Percentiles rank a stretch among this genome's conserved stretches.
Conservation (phyloP, 2,329 filamentous ascomycete species). For the Verticillium isaacii region DNA sequence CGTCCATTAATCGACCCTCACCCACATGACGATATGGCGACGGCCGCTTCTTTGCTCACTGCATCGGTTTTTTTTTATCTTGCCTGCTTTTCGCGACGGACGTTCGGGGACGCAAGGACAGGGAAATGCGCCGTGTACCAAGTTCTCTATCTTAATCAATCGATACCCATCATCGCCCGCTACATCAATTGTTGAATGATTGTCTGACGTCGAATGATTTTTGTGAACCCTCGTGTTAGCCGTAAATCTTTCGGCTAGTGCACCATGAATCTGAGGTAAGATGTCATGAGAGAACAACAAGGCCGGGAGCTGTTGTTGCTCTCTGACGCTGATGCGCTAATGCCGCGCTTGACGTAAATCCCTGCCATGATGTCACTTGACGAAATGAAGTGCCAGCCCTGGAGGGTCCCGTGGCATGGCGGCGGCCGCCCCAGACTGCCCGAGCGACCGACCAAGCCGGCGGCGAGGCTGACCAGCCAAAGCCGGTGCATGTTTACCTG, state of each 20-base stretch:
- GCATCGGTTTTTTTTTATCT: not conserved
- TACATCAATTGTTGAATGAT: not conserved
- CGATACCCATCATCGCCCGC: slow-evolving; percentile 5
- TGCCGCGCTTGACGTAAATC: not conserved
- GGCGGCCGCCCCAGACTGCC: no score
- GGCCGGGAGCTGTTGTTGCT: not conserved
- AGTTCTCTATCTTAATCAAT: slow-evolving; percentile 5
- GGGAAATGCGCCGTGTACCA: slow-evolving; percentile 2
- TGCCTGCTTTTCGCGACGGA: not conserved
- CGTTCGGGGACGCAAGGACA: not conserved
- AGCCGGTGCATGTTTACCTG: no score
- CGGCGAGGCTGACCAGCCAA: no score
- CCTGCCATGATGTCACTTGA: not conserved
- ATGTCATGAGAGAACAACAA: not conserved
- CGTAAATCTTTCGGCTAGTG: no score
- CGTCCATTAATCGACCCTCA: not conserved
- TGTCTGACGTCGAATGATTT: not conserved
- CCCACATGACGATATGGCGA: not conserved
- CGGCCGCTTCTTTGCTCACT: not conserved
- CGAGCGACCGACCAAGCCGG: no score
- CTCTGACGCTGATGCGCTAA: not conserved
- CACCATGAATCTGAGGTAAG: not conserved
- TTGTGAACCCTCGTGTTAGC: not conserved
- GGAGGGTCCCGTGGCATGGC: not conserved
- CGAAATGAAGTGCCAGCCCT: not conserved